A percentile compares a stretch with the other conserved stretches of the same genome.
Conservation (phyloP, 495 filamentous ascomycete genomes). For the Penicillium robsamsonii region DNA sequence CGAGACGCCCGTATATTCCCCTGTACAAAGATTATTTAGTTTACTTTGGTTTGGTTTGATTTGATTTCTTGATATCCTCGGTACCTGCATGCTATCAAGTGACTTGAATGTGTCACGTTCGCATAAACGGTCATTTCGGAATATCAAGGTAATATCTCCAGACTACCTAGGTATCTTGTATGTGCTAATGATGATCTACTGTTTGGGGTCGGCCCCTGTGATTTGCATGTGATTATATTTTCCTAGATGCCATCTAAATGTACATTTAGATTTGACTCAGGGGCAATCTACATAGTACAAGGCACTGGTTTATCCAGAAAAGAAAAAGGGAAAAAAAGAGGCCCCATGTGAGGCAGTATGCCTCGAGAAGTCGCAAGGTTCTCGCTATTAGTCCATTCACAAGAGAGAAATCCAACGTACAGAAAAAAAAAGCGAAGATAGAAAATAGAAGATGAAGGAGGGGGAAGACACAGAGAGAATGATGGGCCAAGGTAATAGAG, state of each 20-base stretch:
- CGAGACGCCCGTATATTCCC: slow-evolving; percentile 6
- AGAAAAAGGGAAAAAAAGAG: slow-evolving; percentile 11
- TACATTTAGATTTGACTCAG: background rate
- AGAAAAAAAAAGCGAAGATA: slow-evolving; percentile 25
- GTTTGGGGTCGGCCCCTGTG: background rate
- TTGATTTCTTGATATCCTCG: background rate
- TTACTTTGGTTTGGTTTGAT: background rate
- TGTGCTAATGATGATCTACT: background rate
- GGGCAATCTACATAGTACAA: background rate
- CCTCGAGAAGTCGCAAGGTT: slow-evolving; percentile 15
- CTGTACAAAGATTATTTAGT: background rate
- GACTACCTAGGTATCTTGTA: background rate
- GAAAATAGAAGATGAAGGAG: slow-evolving; percentile 10
- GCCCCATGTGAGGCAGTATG: slow-evolving; percentile 16
- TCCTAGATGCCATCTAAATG: background rate
- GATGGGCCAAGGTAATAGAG: slow-evolving; percentile 24
- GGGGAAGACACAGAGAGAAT: slow-evolving; percentile 27
- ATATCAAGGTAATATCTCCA: background rate
- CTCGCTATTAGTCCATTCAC: slow-evolving; percentile 45
- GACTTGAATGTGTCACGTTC: background rate
- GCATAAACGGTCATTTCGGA: background rate
- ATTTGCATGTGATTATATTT: slow-evolving; percentile 5
- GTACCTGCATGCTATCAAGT: background rate
- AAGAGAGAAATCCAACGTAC: slow-evolving; percentile 46
- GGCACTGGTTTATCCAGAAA: background rate